Conservation (phyloP, 371 early-diverging fungal genomes). For the Mycotypha africana region DNA sequence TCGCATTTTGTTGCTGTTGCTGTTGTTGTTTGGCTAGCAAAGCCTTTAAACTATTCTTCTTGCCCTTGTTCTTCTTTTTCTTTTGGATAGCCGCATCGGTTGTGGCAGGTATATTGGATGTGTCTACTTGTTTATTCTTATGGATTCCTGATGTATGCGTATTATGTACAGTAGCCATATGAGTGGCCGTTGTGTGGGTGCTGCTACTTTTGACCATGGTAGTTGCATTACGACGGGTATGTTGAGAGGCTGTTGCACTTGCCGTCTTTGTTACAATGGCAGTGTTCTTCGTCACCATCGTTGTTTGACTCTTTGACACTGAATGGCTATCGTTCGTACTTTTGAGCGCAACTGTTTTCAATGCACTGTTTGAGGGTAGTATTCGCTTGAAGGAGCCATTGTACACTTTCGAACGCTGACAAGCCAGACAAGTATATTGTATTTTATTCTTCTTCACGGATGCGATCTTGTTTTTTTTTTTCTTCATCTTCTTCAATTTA, state of each 20-base stretch:
- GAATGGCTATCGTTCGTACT: not conserved
- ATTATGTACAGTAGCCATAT: no score
- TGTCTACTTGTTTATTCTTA: no score
- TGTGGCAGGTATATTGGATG: not conserved
- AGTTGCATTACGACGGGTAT: no score
- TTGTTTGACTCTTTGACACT: not conserved
- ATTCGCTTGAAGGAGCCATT: slow-evolving; percentile 21
- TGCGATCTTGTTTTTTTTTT: slow-evolving; percentile 6
- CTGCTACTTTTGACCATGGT: no score
- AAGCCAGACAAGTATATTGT: slow-evolving; percentile 20
- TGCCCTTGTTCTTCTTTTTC: slow-evolving; percentile 28
- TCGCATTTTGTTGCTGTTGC: slow-evolving; percentile 10
- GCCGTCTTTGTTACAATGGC: no score
- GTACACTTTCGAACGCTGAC: slow-evolving; percentile 8
- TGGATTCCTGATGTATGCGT: no score
- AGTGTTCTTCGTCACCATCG: slow-evolving; percentile 19
- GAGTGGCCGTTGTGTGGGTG: no score
- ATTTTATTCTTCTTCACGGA: slow-evolving; percentile 1
- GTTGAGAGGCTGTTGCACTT: no score
- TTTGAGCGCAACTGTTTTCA: not conserved
- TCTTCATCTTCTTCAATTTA: slow-evolving; percentile 6
- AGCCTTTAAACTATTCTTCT: slow-evolving; percentile 39
- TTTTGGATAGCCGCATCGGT: slow-evolving; percentile 1
- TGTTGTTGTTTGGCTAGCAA: slow-evolving; percentile 27
- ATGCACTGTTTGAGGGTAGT: not conserved